phyloP scores from a whole-genome alignment of 2,329 filamentous ascomycete genomes.

The Epichloe uncinata region DNA sequence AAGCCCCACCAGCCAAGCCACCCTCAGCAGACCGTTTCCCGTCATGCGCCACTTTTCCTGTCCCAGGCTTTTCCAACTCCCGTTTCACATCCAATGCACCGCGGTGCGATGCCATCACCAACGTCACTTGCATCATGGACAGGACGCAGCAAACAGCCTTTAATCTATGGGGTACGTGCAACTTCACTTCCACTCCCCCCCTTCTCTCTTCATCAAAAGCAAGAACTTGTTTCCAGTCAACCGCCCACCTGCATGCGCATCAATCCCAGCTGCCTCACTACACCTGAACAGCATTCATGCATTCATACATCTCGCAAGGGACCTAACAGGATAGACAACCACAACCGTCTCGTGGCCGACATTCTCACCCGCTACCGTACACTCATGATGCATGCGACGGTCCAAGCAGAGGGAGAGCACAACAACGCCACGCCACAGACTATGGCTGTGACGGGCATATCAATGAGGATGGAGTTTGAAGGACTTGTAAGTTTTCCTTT shows the following conservation, averaged over 20 bases:
- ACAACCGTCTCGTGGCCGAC: conserved; percentile 31
- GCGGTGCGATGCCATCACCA: neutral
- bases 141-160: conserved; percentile 18
- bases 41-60: no score
- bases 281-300: no score
- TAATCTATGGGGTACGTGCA: conserved; percentile 23
- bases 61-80: neutral
- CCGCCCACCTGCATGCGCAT: no score
- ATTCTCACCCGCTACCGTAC: conserved; percentile 30
- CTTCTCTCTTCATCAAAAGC: neutral
- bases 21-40: no score
- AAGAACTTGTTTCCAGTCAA: no score
- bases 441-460: conserved; percentile 28
- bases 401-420: conserved; percentile 26
- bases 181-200: neutral
- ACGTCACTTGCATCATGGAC: conserved; percentile 15
- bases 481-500: conserved; percentile 19
- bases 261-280: no score
- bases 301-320: no score
- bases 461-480: conserved; percentile 33
- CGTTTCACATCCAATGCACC: neutral
- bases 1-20: neutral
- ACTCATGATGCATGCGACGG: conserved; percentile 30
- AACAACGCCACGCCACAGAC: conserved; percentile 26
- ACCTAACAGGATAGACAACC: conserved; percentile 18